Evolutionary conservation across 179 eudicot species (phyloP), one percentile per base, ranked within the genome.

Genomic region (Beta macrorhiza): DNA sequence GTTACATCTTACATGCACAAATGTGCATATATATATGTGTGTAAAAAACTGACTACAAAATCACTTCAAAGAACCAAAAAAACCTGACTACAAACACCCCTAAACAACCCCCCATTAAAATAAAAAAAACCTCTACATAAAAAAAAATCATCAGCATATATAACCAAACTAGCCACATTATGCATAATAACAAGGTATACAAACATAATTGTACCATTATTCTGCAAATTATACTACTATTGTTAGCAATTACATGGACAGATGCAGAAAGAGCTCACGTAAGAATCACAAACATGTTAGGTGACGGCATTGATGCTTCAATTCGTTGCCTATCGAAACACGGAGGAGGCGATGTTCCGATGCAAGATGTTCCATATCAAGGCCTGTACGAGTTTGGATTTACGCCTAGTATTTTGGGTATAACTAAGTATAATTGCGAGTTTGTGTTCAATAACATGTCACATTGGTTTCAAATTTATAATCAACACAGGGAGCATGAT

Each of bases 321-420:
- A 61, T 76, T 4, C 79, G 79, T n/a, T 76, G 79, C 19, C 52
- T 76, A 17, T 59, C 67, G 17, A 76, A 76, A 59, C 79, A 76
- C 9, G 79, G 69, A 1, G 79, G 68, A 0, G 55, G 55, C 8
- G 69, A 76, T 44, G 79, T 76, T 7, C 55, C 72, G 15, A 16
- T 56, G 29, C 62, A 52, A 32, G 22, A 65, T 15, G 80, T 78
- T 6, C 73, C 73, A 5, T 78, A 65, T 52, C 7, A 17, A 42
- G 80, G 80, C 10, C 17, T 78, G 55, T 78, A 62, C 47, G 80
- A 78, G 17, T 78, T 78, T 16, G 80, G 80, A 61, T 78, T 78
- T 67, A 78, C 44, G 3, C 29, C 74, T 12, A 78, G 72, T 49
- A 7, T 78, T 15, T 78, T 20, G 49, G 73, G 73, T 14, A 5